Evolutionary conservation across 805 yeast genomes (phyloP), one percentile per base, ranked within the genome.

Genomic region (Candida quercuum): DNA sequence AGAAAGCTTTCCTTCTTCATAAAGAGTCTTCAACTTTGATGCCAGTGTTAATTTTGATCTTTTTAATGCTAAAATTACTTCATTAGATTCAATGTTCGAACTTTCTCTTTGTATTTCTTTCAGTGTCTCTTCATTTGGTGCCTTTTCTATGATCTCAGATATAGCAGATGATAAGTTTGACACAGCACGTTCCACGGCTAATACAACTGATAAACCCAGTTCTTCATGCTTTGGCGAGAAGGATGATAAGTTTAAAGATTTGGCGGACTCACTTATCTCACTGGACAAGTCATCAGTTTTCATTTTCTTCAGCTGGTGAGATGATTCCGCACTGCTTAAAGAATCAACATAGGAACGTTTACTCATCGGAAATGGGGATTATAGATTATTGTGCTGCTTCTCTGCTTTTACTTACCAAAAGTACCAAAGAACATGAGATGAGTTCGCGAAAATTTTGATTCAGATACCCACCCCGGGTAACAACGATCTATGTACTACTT

Each of bases 21-120:
- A 66, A 28, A 77, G 57, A 1, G 79, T 59, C 52, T 79, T 79
- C 41, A 86, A 56, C 42, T 67, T 67, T 0, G 85, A 65, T 1
- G 86, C 86, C 18, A 86, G 55, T 36, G 70, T 69, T 17, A 86
- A 51, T 38, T 81, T 72, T 30, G 72, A 70, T 39, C 78, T 68
- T 9, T 72, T 56, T 32, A 82, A 52, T 5, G 80, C 71, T 7
- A 75, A 64, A 13, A 71, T 48, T 7, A 78, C 60, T 28, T 74
- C 72, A 3, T 65, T 60, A 29, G 61, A 51, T 10, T 54, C 41
- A 8, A 48, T 43, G 16, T 67, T 57, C 19, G 52, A 44, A n/a
- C 61, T 48, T 17, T 52, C 43, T 11, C 57, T 47, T 3, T 70
- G 28, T 52, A 59, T 43, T 28, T 48, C 39, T 49, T 63, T 42